phyloP scores from a whole-genome alignment of 495 filamentous ascomycete genomes.

The Xylaria intraflava region DNA sequence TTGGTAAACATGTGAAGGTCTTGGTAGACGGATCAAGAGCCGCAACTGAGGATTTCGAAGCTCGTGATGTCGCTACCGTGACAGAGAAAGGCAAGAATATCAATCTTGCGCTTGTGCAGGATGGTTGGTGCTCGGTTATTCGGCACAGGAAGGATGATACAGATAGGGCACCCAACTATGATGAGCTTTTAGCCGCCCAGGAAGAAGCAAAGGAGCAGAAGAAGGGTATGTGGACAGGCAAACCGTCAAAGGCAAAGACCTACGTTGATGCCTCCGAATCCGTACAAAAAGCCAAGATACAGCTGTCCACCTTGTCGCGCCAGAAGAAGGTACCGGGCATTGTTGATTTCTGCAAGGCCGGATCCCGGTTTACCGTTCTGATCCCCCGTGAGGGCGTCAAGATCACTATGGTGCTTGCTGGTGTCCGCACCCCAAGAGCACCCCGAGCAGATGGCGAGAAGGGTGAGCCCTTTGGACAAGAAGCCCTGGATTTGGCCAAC shows the following conservation, averaged over 20 bases:
- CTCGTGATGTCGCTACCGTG: slow-evolving; percentile 88
- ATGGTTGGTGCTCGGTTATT: slow-evolving; percentile 88
- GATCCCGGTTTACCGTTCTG: slow-evolving; percentile 86
- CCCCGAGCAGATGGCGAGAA: slow-evolving; percentile 69
- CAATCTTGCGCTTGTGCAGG: slow-evolving; percentile 75
- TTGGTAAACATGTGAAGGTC: slow-evolving; percentile 89
- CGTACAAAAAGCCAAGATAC: slow-evolving; percentile 90
- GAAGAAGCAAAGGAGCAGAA: slow-evolving; percentile 71
- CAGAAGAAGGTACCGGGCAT: slow-evolving; percentile 90
- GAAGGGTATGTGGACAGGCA: slow-evolving; percentile 91
- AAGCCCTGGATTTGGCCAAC: slow-evolving; percentile 86
- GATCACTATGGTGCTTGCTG: slow-evolving; percentile 89
- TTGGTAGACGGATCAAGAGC: slow-evolving; percentile 85
- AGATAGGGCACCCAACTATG: slow-evolving; percentile 88
- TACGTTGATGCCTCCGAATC: slow-evolving; percentile 87
- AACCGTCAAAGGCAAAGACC: slow-evolving; percentile 69
- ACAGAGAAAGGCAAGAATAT: slow-evolving; percentile 79
- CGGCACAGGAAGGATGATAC: slow-evolving; percentile 88
- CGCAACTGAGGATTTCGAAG: slow-evolving; percentile 85
- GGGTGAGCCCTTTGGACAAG: slow-evolving; percentile 88
- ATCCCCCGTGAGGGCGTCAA: slow-evolving; percentile 91
- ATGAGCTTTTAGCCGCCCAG: slow-evolving; percentile 84
- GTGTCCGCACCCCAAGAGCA: slow-evolving; percentile 86
- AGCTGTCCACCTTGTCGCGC: slow-evolving; percentile 74
- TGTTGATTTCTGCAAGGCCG: slow-evolving; percentile 96